Evolutionary conservation across 2,329 filamentous ascomycete species (phyloP), one percentile per base, ranked within the genome.

Genomic region (Neofusicoccum cordaticola): DNA sequence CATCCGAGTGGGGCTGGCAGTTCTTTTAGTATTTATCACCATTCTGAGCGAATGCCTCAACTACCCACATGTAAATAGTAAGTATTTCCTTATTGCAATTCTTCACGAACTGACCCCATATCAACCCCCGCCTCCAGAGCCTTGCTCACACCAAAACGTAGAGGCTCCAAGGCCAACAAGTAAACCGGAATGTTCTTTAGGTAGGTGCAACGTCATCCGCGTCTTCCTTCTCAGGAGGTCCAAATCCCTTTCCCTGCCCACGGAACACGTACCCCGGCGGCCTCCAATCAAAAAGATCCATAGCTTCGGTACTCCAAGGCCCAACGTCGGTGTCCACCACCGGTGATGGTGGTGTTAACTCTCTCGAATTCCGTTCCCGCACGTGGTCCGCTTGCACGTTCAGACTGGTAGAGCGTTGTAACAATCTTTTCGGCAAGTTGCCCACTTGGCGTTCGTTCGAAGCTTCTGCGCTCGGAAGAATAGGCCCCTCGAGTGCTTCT

Each of bases 261-360:
- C 74, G 42, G 15, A 41, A 64, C 1, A 64, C 45, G 22, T 64
- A 75, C 7, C 71, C 73, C 15, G 73, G 78, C 41, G 88, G 88
- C 53, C 85, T 81, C 71, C 82, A 86, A 70, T 85, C 86, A 67
- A 91, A 84, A 52, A 91, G 71, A 72, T 91, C 89, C 68, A 85
- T 82, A 0, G 89, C 88, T 71, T 91, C 88, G 27, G 82, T 83
- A 69, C 87, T 90, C 89, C 89, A 91, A 0, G 89, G 85, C 2
- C 88, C 88, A 15, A 84, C 79, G 68, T 84, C 85, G 2, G 80
- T 82, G 69, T 79, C 83, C 1, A 76, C 76, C 64, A 85, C 84
- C 1, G 73, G 74, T 50, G 62, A 58, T 12, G 62, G 65, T 79
- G 79, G 9, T 80, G 78, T 65, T 82, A 71, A n/a, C 45, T 42